Evolutionary conservation across 129 eudicot species (phyloP).

Genomic region (Glebionis coronaria): DNA sequence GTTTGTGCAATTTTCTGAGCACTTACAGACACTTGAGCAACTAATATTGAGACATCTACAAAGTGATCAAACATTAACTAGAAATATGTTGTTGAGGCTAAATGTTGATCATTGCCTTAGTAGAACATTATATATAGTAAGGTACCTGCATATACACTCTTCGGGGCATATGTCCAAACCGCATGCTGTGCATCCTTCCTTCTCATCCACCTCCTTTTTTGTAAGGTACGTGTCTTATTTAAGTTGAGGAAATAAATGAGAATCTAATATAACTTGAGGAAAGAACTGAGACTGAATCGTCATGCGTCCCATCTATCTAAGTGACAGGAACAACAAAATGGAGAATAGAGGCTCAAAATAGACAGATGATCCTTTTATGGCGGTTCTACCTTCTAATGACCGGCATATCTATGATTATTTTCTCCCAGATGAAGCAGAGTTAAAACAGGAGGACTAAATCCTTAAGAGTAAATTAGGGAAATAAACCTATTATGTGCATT

Average conservation of each 20-base stretch:
- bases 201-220: slow-evolving; percentile 53
- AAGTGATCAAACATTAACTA: slow-evolving; percentile 8
- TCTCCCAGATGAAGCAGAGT: too few species aligned
- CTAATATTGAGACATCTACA: slow-evolving; percentile 62
- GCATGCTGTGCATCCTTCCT: slow-evolving; percentile 61
- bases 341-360: too few species aligned
- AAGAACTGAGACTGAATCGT: too few species aligned
- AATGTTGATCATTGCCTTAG: neutral
- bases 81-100: neutral
- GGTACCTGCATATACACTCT: slow-evolving; percentile 75
- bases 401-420: too few species aligned
- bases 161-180: slow-evolving; percentile 49
- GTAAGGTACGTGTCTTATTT: slow-evolving; percentile 53
- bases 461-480: too few species aligned
- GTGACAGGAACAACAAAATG: too few species aligned
- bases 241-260: neutral
- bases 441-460: too few species aligned
- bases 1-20: slow-evolving; percentile 67
- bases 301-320: too few species aligned
- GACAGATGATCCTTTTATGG: too few species aligned
- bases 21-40: slow-evolving; percentile 71
- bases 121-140: slow-evolving; percentile 19
- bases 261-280: slow-evolving; percentile 30
- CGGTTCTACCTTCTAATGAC: too few species aligned
- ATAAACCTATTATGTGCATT: neutral